Evolutionary conservation across 768 basidiomycete genomes (phyloP).

Genomic region (Amanita polypyramis): DNA sequence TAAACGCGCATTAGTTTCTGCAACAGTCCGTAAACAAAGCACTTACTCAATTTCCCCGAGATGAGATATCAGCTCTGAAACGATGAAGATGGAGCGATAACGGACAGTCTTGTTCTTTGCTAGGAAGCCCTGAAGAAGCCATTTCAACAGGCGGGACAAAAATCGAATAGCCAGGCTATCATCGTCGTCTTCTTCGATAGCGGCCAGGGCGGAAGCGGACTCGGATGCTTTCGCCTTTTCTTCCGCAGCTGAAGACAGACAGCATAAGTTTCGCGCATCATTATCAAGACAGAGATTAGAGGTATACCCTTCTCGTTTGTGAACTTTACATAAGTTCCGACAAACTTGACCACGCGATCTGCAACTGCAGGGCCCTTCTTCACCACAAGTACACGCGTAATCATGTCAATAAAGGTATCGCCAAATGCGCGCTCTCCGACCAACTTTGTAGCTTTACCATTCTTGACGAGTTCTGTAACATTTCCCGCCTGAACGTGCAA

Average conservation of each 20-base stretch:
- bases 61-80: conserved; percentile 79
- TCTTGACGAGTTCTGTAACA: conserved; percentile 40
- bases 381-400: conserved; percentile 60
- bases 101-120: conserved; percentile 90
- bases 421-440: conserved; percentile 77
- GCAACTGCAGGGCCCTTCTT: conserved; percentile 83
- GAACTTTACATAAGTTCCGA: conserved; percentile 75
- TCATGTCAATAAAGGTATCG: conserved; percentile 60
- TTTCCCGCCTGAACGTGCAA: conserved; percentile 58
- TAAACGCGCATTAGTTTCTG: neutral
- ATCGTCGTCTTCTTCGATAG: conserved; percentile 33
- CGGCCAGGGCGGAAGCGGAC: conserved; percentile 17
- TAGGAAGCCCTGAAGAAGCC: conserved; percentile 69
- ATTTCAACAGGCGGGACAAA: conserved; percentile 53
- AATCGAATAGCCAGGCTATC: conserved; percentile 66
- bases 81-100: conserved; percentile 68
- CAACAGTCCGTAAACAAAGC: neutral
- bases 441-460: conserved; percentile 36
- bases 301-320: conserved; percentile 72
- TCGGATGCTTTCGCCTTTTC: conserved; percentile 14
- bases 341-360: conserved; percentile 79
- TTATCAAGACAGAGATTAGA: neutral
- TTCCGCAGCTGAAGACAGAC: conserved; percentile 6
- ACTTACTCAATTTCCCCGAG: conserved; percentile 86
- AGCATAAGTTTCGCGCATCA: neutral